These are phyloP conservation scores for Populus euphratica DNA, from an alignment of 345 rosid species.

Conservation along the genomic window DNA sequence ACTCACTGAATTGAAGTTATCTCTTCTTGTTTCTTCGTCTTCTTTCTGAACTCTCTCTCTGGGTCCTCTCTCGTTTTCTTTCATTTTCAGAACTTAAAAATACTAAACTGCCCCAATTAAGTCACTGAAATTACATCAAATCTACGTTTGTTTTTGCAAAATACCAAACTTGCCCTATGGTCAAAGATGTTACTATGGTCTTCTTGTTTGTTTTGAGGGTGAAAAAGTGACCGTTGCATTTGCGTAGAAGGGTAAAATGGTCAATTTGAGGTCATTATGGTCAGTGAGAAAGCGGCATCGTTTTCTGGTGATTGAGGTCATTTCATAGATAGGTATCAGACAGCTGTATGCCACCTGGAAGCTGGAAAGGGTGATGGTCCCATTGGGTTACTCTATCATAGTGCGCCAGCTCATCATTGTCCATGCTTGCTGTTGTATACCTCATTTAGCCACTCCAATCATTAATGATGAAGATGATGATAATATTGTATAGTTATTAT, in stretches of 20 bases:
- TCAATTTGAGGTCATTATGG: conserved; percentile 15
- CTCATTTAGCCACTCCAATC: background rate
- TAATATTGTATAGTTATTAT: background rate
- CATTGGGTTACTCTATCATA: conserved; percentile 6
- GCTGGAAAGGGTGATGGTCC: conserved; percentile 14
- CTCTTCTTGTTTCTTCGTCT: background rate
- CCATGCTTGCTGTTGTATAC: background rate
- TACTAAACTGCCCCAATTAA: conserved; percentile 6
- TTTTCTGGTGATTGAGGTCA: background rate
- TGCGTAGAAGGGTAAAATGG: conserved; percentile 13
- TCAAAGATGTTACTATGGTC: conserved; percentile 3
- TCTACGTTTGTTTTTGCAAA: background rate
- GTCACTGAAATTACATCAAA: background rate
- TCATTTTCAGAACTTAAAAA: background rate
- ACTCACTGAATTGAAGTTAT: background rate
- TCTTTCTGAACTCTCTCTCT: background rate
- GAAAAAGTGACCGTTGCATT: conserved; percentile 35
- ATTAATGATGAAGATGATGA: too few relatives aligned
- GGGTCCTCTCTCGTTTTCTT: background rate
- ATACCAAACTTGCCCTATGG: conserved; percentile 10
- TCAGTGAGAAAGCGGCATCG: conserved; percentile 19
- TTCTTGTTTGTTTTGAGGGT: background rate
- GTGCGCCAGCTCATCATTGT: conserved; percentile 39
- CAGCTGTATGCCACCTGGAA: conserved; percentile 53
- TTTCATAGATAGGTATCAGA: background rate